Evolutionary conservation across 352 stramenopile species (phyloP).

Genomic region (Pilasporangium apinafurcum): DNA sequence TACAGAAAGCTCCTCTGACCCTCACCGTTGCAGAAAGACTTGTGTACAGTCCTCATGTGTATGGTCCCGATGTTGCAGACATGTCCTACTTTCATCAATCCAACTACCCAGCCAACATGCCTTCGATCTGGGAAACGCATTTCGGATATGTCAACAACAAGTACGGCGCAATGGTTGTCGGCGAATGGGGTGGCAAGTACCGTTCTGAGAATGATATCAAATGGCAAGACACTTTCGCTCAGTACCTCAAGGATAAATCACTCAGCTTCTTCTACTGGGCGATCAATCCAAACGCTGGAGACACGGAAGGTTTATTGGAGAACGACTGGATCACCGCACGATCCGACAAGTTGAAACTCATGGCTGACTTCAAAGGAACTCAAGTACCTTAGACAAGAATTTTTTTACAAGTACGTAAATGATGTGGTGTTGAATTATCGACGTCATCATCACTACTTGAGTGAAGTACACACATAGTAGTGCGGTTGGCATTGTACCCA

Average conservation of each 20-base stretch:
- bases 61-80: constrained; percentile 30
- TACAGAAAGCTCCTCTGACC: constrained; percentile 8
- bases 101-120: constrained; percentile 38
- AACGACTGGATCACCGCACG: constrained; percentile 51
- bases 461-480: no score
- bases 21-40: constrained; percentile 32
- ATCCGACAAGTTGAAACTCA: constrained; percentile 29
- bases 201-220: constrained; percentile 19
- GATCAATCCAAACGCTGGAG: constrained; percentile 53
- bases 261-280: constrained; percentile 57
- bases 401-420: no score
- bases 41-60: constrained; percentile 46
- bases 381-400: no score
- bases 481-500: no score
- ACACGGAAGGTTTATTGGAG: constrained; percentile 51
- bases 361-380: constrained; percentile 36
- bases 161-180: constrained; percentile 36
- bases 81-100: constrained; percentile 37
- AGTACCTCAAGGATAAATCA: constrained; percentile 21
- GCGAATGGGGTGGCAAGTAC: constrained; percentile 55
- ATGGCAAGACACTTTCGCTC: constrained; percentile 41
- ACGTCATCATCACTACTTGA: no score
- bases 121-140: constrained; percentile 43
- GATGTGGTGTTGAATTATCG: no score
- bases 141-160: constrained; percentile 39